Evolutionary conservation across 2,329 filamentous ascomycete species (phyloP), one percentile per base, ranked within the genome.

Genomic region (Cercospora sesami): DNA sequence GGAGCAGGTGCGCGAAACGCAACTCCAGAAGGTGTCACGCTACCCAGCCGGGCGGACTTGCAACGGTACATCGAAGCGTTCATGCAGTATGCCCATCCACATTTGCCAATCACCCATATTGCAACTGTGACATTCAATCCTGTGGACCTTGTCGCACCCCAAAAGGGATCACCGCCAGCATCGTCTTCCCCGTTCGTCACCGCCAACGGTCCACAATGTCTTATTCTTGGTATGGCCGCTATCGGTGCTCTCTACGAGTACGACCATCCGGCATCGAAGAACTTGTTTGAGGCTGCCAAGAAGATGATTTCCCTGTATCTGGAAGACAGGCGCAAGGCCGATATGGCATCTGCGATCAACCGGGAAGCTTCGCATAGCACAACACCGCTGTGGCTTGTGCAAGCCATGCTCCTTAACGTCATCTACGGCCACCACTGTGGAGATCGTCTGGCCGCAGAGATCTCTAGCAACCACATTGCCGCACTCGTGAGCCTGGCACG

Each of bases 351-450:
- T 53, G 85, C 85, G 5, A 80, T 87, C 26, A 86, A 83, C 63
- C 85, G 86, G 6, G 64, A 68, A 12, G 72, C 72, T 9, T 68
- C 72, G 14, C 73, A 73, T 14, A 81, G 84, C 12, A 74, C 87
- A 64, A 89, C 94, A 2, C 94, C 94, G 0, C 85, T 97, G 48
- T 98, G 94, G 94, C 85, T 99, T 28, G 93, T 98, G 16, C 95
- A 98, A 80, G 93, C 94, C 0, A 98, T 98, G 94, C 84, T 98
- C 8, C 85, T 99, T 61, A 98, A 97, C 77, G 92, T 98, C 42
- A 91, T 97, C 16, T 98, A 97, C 77, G 94, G 94, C 14, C 92
- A 97, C 79, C 96, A 96, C 73, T 96, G 93, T 78, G 93, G 92
- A 42, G 94, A 98, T 78, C 94, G 96, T 81, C 90, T 89, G 64